Evolutionary conservation across 2,329 filamentous ascomycete genomes (phyloP).

Genomic region (Didymella arachidicola): DNA sequence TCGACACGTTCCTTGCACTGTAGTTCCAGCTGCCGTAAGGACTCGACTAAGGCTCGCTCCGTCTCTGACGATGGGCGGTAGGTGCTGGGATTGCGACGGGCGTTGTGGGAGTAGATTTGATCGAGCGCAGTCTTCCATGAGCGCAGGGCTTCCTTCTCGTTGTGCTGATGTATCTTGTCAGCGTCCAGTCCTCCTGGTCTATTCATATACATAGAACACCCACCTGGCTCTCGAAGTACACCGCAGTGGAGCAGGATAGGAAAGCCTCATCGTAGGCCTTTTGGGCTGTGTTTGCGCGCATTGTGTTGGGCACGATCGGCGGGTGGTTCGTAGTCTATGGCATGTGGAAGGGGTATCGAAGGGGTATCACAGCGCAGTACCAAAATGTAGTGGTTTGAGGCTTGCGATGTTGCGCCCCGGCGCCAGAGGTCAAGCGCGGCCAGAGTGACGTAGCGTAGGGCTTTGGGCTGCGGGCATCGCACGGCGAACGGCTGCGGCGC

Average conservation of each 20-base stretch:
- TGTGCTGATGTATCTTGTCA: conserved; percentile 67
- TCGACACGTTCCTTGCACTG: conserved; percentile 95
- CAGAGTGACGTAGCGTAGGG: conserved; percentile 42
- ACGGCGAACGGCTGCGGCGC: conserved; percentile 1
- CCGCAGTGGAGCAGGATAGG: conserved; percentile 90
- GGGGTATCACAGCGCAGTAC: conserved; percentile 18
- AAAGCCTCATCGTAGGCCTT: conserved; percentile 99
- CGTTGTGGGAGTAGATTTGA: conserved; percentile 86
- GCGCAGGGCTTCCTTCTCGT: conserved; percentile 87
- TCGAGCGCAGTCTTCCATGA: conserved; percentile 90
- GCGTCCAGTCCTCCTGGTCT: conserved; percentile 2
- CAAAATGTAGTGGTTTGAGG: conserved; percentile 27
- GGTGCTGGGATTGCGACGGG: conserved; percentile 73
- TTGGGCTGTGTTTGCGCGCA: conserved; percentile 76
- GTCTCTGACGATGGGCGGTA: conserved; percentile 80
- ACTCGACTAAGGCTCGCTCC: conserved; percentile 82
- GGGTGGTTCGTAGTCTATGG: conserved; percentile 17
- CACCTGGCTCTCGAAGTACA: conserved; percentile 95
- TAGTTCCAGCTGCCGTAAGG: conserved; percentile 80
- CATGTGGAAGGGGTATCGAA: conserved; percentile 54
- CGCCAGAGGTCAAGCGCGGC: not conserved
- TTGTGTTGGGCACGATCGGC: conserved; percentile 33
- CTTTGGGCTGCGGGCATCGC: conserved; percentile 7
- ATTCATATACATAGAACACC: conserved; percentile 27
- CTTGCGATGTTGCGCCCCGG: conserved; percentile 24